These are phyloP conservation scores for Chimonanthus salicifolius DNA, from an alignment of 164 flowering plant species.

Conservation along the genomic window DNA sequence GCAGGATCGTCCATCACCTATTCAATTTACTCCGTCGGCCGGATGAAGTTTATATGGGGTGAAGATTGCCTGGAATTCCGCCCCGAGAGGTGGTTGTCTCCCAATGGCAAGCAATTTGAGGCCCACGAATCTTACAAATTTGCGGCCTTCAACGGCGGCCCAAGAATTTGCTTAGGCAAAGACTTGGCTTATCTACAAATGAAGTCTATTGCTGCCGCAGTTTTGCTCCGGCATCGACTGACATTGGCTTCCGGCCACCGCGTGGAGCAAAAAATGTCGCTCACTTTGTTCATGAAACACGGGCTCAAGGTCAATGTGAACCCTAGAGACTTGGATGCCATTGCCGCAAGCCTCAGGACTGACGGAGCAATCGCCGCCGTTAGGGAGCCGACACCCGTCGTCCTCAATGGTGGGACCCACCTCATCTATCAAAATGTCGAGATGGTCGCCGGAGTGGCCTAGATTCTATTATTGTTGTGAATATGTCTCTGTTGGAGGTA, in stretches of 20 bases:
- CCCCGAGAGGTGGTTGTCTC: constrained; percentile 59
- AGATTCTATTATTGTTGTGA: not conserved
- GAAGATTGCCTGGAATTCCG: constrained; percentile 48
- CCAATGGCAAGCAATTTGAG: constrained; percentile 29
- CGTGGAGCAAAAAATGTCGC: constrained; percentile 91
- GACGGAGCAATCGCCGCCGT: not conserved
- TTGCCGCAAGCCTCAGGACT: constrained; percentile 2
- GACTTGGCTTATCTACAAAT: constrained; percentile 85
- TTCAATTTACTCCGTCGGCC: constrained; percentile 54
- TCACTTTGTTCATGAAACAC: constrained; percentile 85
- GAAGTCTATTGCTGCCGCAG: constrained; percentile 86
- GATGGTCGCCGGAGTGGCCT: not conserved
- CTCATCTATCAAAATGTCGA: not conserved
- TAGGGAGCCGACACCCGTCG: not conserved
- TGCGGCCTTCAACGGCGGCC: constrained; percentile 89
- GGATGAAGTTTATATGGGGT: constrained; percentile 60
- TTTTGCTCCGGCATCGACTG: constrained; percentile 70
- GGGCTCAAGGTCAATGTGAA: constrained; percentile 72
- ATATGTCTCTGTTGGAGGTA: not conserved
- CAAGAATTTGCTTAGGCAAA: constrained; percentile 80
- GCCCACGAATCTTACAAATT: constrained; percentile 39
- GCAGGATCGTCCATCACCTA: constrained; percentile 62
- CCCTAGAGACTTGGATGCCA: constrained; percentile 38
- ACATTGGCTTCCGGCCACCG: constrained; percentile 52
- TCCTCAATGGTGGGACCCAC: not conserved